Base-by-base conservation (phyloP, 2,329 filamentous ascomycete species). In the Fusarium sacchari region DNA sequence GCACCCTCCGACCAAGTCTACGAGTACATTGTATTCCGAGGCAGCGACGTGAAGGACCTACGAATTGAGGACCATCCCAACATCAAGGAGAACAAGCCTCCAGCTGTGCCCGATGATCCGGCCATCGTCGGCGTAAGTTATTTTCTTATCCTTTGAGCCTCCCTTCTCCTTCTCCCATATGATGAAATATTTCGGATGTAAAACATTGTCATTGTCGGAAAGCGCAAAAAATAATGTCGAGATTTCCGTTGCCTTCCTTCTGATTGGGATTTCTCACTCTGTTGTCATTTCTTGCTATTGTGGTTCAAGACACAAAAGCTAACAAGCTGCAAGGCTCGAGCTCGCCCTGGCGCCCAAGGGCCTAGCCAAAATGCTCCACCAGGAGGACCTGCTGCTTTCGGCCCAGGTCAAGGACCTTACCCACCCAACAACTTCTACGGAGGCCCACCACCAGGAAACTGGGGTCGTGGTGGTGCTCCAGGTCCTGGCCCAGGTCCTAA, bases 191-290 rank as follows among this genome's bases (percentile, higher is more conserved):
- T 92, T 89, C 95, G 95, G 95, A 97, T 97, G 94, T 96, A 94
- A 97, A 69, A 97, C 84, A 85, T 88, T 90, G 81, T 88, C 87
- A 89, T 69, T 90, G 88, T 91, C 92, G 92, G 93, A 93, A 92
- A 93, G 94, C 94, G 95, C 95, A 97, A 91, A 90, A 86, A 94
- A 92, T 89, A 89, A 87, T 97, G 95, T 97, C 92, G 95, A 97
- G 90, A 92, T 93, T 92, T 97, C 95, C 95, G 95, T 97, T 98
- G 95, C 95, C 95, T 98, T 98, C 95, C 95, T 98, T 97, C 95
- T 98, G 95, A 97, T 91, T 72, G 50, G 72, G 73, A 77, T 67
- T 65, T 15, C 39, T 70, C 68, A 60, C 53, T 22, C 52, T 60
- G 18, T 44, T 63, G 24, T 32, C 43, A 39, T 57, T 63, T 40